These are phyloP conservation scores for Solanum dulcamara DNA, from an alignment of 257 asterid species.

Conservation along the genomic window DNA sequence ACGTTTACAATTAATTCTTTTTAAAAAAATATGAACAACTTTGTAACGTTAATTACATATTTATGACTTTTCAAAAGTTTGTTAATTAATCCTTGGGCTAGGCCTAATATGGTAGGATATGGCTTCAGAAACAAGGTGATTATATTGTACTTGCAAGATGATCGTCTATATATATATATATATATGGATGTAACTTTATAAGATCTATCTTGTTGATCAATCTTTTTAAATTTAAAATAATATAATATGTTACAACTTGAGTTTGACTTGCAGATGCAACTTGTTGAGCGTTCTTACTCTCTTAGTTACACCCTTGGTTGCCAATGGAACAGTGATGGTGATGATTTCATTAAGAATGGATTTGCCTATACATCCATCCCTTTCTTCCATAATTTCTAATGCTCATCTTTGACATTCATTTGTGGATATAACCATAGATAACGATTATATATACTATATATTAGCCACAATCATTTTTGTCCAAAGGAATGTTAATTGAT, in stretches of 20 bases:
- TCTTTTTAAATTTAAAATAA: background rate
- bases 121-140: background rate
- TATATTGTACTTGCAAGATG: background rate
- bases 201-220: background rate
- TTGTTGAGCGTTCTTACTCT: background rate
- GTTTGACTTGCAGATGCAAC: slow-evolving; percentile 1
- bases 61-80: background rate
- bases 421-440: background rate
- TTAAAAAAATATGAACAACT: too few relatives aligned
- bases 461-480: too few relatives aligned
- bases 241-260: background rate
- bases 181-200: background rate
- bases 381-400: background rate
- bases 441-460: too few relatives aligned
- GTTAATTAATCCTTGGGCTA: background rate
- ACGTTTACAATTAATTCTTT: too few relatives aligned
- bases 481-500: background rate
- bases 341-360: background rate
- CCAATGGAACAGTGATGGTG: background rate
- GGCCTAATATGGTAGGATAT: background rate
- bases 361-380: background rate
- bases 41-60: background rate
- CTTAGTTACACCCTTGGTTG: background rate
- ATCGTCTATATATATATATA: background rate
- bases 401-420: background rate